Base-by-base conservation (phyloP, 805 yeast species). In the Ogataea paraovalis region DNA sequence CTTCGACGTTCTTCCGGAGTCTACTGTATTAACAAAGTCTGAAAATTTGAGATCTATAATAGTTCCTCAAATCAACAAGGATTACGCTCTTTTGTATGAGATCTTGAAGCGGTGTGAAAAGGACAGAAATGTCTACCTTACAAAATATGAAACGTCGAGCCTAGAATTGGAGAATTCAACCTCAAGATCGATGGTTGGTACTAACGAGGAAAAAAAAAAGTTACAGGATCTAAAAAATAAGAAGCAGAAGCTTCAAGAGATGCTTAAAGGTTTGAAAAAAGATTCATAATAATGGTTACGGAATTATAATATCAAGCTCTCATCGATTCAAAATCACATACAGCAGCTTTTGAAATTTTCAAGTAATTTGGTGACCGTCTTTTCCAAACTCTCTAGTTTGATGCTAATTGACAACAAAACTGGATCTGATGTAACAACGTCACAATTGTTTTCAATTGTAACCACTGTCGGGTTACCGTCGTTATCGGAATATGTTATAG, bases 341-440 rank as follows among this genome's bases (percentile, higher is more conserved):
- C 56, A 53, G 37, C 56, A 53, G 53, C 49, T 14, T 55, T 48
- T 46, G 55, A 60, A 50, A 39, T 62, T 62, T 22, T 57, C 61
- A 21, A 50, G 34, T 8, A 61, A 45, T 18, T 72, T 66, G 48
- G 69, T 59, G 20, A 76, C 64, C 42, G 73, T 64, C 49, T 74
- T 74, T 59, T 84, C 87, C 37, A 85, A 64, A 40, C 83, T 77
- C 46, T 76, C 84, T 50, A 85, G 67, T 57, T 85, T 85, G 4
- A 85, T 76, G 52, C 79, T 74, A 1, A 83, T 75, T 43, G 85
- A 78, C 34, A 84, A 69, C 45, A 85, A 61, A 8, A 79, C 72
- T 2, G 91, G 91, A 56, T 85, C 92, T 21, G 85, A 82, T 3
- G 84, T 76, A 23, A 80, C 73, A 3, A 82, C 80, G 49, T 79